phyloP scores from a whole-genome alignment of 2,329 filamentous ascomycete genomes.

The Raffaelea deltoideospora region DNA sequence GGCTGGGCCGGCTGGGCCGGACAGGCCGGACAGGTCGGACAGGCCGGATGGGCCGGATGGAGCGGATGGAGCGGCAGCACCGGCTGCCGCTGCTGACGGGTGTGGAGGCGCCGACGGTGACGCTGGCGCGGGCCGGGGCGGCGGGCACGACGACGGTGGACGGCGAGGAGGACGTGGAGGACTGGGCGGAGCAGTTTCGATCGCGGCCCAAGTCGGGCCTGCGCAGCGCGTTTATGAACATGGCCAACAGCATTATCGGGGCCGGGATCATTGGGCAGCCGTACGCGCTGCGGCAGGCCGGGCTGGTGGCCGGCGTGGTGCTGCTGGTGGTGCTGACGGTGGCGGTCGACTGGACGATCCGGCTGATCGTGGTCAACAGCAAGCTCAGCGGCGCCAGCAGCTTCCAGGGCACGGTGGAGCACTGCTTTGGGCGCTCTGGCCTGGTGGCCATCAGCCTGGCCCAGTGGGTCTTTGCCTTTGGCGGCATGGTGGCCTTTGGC shows the following conservation, averaged over 20 bases:
- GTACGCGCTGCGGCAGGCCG: slow-evolving; percentile 90
- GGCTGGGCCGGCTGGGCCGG: too few relatives aligned
- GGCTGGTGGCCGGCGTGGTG: slow-evolving; percentile 63
- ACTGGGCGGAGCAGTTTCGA: slow-evolving; percentile 37
- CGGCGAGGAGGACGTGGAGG: slow-evolving; percentile 18
- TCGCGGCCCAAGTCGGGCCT: slow-evolving; percentile 69
- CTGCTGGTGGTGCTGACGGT: slow-evolving; percentile 68
- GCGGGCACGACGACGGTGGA: slow-evolving; percentile 18
- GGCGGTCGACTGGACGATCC: slow-evolving; percentile 92
- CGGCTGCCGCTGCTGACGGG: slow-evolving; percentile 62
- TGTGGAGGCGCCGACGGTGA: slow-evolving; percentile 65
- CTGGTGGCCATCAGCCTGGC: slow-evolving; percentile 78
- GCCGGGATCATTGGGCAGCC: slow-evolving; percentile 70
- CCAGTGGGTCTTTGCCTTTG: slow-evolving; percentile 97
- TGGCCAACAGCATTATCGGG: slow-evolving; percentile 96
- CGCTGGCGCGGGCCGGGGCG: slow-evolving; percentile 40
- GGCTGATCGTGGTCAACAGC: slow-evolving; percentile 91
- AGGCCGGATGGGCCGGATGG: too few relatives aligned
- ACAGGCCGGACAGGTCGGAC: too few relatives aligned
- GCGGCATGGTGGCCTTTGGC: slow-evolving; percentile 95
- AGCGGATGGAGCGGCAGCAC: slow-evolving; percentile 31
- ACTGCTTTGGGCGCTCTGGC: slow-evolving; percentile 81
- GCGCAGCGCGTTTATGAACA: slow-evolving; percentile 93
- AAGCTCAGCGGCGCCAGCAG: slow-evolving; percentile 89
- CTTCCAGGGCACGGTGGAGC: slow-evolving; percentile 90